Conservation (phyloP, 352 stramenopile genomes). For the Lagenidium giganteum region DNA sequence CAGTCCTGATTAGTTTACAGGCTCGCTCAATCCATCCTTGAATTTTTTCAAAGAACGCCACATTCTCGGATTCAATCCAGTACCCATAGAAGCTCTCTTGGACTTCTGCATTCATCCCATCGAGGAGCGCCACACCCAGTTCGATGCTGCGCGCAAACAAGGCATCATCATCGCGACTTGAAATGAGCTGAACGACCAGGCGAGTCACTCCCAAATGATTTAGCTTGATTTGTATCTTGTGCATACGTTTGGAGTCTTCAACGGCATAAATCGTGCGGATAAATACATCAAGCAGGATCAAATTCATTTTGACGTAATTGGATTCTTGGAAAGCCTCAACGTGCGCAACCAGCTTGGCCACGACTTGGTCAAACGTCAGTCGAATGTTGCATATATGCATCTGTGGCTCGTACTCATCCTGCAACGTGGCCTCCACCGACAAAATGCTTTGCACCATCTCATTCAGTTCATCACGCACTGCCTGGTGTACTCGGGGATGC, state of each 20-base stretch:
- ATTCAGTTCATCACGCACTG: slow-evolving; percentile 66
- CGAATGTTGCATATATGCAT: slow-evolving; percentile 31
- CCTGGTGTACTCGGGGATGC: slow-evolving; percentile 30
- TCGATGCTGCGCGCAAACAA: slow-evolving; percentile 55
- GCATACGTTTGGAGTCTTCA: slow-evolving; percentile 35
- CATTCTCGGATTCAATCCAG: slow-evolving; percentile 27
- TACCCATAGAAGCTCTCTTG: slow-evolving; percentile 61
- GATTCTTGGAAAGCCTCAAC: slow-evolving; percentile 48
- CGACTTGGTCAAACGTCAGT: slow-evolving; percentile 64
- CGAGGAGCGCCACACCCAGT: slow-evolving; percentile 57
- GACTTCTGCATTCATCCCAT: slow-evolving; percentile 75
- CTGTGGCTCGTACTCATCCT: slow-evolving; percentile 40
- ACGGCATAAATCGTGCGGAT: slow-evolving; percentile 68
- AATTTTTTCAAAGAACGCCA: slow-evolving; percentile 48
- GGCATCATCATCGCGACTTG: slow-evolving; percentile 40
- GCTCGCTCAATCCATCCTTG: slow-evolving; percentile 41
- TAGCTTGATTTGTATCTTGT: slow-evolving; percentile 65
- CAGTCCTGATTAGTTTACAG: slow-evolving; percentile 30
- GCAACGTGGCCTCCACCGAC: slow-evolving; percentile 35
- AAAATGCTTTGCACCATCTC: slow-evolving; percentile 70
- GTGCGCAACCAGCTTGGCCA: slow-evolving; percentile 53
- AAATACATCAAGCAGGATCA: slow-evolving; percentile 68
- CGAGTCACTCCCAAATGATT: slow-evolving; percentile 54
- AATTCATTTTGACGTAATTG: slow-evolving; percentile 58
- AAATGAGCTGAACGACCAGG: slow-evolving; percentile 61